Conservation (phyloP, 257 asterid genomes). For the Lavandula angustifolia region DNA sequence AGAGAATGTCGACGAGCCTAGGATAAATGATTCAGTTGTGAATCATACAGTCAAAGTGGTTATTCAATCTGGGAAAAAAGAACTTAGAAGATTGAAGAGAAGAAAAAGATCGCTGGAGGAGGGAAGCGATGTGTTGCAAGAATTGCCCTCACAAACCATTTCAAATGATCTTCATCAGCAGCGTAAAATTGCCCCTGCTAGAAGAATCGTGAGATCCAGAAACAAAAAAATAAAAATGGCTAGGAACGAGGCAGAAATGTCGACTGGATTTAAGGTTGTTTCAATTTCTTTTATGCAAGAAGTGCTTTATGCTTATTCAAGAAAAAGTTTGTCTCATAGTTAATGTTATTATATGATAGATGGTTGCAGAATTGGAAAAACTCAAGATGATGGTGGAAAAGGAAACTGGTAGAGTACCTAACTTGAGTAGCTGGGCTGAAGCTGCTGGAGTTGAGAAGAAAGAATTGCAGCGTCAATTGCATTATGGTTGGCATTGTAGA, state of each 20-base stretch:
- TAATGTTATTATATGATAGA: slow-evolving; percentile 47
- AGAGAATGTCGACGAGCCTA: slow-evolving; percentile 43
- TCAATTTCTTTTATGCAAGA: slow-evolving; percentile 22
- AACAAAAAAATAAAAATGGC: slow-evolving; percentile 51
- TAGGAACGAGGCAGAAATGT: slow-evolving; percentile 73
- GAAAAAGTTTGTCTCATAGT: slow-evolving; percentile 25
- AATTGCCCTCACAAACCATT: slow-evolving; percentile 17
- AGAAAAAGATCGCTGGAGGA: slow-evolving; percentile 45
- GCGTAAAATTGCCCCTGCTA: slow-evolving; percentile 32
- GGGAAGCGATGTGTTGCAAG: slow-evolving; percentile 22
- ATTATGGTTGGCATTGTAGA: slow-evolving; percentile 78
- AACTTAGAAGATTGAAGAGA: slow-evolving; percentile 49
- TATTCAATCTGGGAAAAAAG: slow-evolving; percentile 57
- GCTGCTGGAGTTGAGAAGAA: slow-evolving; percentile 66
- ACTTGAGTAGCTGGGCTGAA: slow-evolving; percentile 72
- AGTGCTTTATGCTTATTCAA: slow-evolving; percentile 26
- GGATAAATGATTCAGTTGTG: slow-evolving; percentile 30
- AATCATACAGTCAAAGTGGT: slow-evolving; percentile 39
- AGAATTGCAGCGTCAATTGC: slow-evolving; percentile 59
- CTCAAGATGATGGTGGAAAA: slow-evolving; percentile 52
- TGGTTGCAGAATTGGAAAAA: slow-evolving; percentile 72
- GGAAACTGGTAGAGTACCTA: slow-evolving; percentile 56
- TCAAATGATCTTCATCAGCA: slow-evolving; percentile 29
- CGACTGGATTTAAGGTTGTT: slow-evolving; percentile 83
- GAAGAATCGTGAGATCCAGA: slow-evolving; percentile 39